These are phyloP conservation scores for Trypethelium eluteriae DNA, from an alignment of 495 filamentous ascomycete genomes.

Conservation along the genomic window DNA sequence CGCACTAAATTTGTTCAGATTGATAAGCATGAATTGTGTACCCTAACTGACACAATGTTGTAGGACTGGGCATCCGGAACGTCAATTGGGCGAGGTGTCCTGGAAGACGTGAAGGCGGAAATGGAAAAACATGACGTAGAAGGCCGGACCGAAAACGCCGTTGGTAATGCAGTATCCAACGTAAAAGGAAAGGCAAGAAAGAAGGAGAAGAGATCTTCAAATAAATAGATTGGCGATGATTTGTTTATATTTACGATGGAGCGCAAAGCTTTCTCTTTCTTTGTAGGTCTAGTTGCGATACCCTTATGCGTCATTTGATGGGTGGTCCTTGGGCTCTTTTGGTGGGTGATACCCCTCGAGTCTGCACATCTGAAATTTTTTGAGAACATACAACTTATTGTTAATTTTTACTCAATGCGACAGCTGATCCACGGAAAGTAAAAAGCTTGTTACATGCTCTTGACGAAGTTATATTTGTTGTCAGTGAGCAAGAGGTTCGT, in stretches of 20 bases:
- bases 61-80: conserved; percentile 64
- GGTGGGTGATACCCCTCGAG: neutral
- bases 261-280: neutral
- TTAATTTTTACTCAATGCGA: neutral
- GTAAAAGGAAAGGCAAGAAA: conserved; percentile 23
- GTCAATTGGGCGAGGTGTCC: conserved; percentile 47
- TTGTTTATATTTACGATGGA: neutral
- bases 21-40: neutral
- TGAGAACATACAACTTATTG: neutral
- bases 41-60: neutral
- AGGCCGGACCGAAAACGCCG: conserved; percentile 38
- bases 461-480: neutral
- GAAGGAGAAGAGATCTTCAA: conserved; percentile 17
- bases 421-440: neutral
- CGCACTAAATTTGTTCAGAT: neutral
- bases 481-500: neutral
- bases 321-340: neutral
- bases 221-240: neutral
- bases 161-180: conserved; percentile 23
- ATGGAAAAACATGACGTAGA: conserved; percentile 52
- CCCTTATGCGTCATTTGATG: neutral
- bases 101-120: conserved; percentile 51
- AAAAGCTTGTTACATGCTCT: neutral
- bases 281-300: neutral
- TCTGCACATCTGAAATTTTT: neutral